Evolutionary conservation across 768 basidiomycete genomes (phyloP).

Genomic region (Leccinum ochraceum): DNA sequence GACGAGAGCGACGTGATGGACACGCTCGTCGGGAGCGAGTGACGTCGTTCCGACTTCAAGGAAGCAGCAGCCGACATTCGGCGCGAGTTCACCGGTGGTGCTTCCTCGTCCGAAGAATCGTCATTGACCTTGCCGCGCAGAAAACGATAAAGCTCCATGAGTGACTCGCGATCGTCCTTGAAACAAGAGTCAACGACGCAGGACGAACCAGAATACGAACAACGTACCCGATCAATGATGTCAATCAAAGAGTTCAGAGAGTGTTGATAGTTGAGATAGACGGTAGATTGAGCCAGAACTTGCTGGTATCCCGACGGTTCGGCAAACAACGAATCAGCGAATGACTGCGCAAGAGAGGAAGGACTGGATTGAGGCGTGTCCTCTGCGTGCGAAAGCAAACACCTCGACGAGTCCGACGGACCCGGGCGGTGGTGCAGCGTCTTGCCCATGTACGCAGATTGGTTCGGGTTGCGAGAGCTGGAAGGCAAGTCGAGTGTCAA

Average conservation of each 20-base stretch:
- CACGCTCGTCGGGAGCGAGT: constrained; percentile 65
- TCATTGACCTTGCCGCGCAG: constrained; percentile 41
- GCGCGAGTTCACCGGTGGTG: constrained; percentile 17
- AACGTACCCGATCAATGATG: constrained; percentile 74
- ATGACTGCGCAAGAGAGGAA: constrained; percentile 21
- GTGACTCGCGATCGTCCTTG: constrained; percentile 75
- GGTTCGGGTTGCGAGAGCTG: constrained; percentile 44
- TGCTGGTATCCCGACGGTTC: constrained; percentile 21
- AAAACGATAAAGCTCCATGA: constrained; percentile 73
- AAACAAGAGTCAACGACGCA: constrained; percentile 5
- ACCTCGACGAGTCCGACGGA: constrained; percentile 63
- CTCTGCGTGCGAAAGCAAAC: constrained; percentile 42
- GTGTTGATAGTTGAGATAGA: constrained; percentile 78
- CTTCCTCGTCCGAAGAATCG: constrained; percentile 25
- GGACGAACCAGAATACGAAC: background rate
- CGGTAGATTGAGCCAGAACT: constrained; percentile 40
- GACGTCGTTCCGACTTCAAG: constrained; percentile 60
- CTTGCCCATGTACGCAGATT: constrained; percentile 50
- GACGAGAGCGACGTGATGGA: constrained; percentile 62
- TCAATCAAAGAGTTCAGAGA: constrained; percentile 80
- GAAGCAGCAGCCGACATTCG: constrained; percentile 40
- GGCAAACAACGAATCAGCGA: constrained; percentile 21
- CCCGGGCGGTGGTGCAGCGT: constrained; percentile 49
- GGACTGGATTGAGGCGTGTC: constrained; percentile 21
- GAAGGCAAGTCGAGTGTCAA: constrained; percentile 24